Evolutionary conservation across 208 protist genomes (phyloP), one percentile per base, ranked within the genome.

Genomic region (Kentomonas sorsogonicus): DNA sequence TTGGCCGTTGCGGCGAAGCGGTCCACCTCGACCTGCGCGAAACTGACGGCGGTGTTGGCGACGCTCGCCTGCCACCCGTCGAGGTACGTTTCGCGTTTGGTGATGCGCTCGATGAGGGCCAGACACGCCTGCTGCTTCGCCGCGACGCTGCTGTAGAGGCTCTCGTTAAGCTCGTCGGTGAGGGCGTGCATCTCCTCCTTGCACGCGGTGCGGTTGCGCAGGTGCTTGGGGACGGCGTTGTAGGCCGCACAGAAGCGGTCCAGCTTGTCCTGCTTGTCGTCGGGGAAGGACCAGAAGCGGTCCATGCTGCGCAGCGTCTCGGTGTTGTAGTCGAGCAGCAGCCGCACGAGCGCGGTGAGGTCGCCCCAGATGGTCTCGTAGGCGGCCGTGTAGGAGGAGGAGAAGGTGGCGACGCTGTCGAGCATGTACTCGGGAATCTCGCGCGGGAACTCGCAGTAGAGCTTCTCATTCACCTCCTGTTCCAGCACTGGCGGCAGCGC

Each of bases 1-100:
- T 88, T 83, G 33, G 78, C 18, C 38, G 69, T 70, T 16, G 72
- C 34, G 20, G 74, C 23, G 44, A 91, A 91, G 29, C 85, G 72
- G 48, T 89, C 83, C 50, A 80, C 53, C 64, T 95, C 89, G 30
- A 54, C 63, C 72, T 89, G 78, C 27, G 77, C 62, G 0, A 87
- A 60, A 0, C 72, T 62, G 25, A 67, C 36, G 4, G 83, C 81
- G 27, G 81, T 46, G 59, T 85, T 80, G 57, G 77, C 77, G 29
- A 93, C 61, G 27, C 65, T 69, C 0, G 60, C 63, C 62, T 79
- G 69, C 83, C 84, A 95, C 5, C 65, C 70, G 9, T 77, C 75
- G 23, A 86, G 45, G 38, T 88, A 87, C 36, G 68, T 64, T 18
- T 83, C 74, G 20, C 63, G 66, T 30, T 68, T 72, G 31, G 71